Percentiles rank a stretch among this genome's conserved stretches.
Evolutionary conservation across 352 stramenopile genomes (phyloP).

Genomic region (Saprolegnia diclina): DNA sequence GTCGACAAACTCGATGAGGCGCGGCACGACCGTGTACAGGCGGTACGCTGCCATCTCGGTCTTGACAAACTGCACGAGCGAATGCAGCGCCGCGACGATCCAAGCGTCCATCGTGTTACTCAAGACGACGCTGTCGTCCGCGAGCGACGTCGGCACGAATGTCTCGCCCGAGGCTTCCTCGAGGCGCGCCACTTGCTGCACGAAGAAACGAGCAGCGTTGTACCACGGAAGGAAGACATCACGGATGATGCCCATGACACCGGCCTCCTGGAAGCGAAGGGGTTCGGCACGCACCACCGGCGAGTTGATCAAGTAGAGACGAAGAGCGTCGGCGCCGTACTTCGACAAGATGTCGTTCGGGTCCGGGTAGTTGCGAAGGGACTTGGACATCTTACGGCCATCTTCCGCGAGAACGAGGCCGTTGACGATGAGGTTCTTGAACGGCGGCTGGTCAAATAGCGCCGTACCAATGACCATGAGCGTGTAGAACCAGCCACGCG

Average conservation of each 20-base stretch:
- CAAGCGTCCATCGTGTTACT: constrained; percentile 98
- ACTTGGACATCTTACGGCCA: constrained; percentile 99
- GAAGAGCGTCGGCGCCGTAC: constrained; percentile 97
- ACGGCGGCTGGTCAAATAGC: constrained; percentile 98
- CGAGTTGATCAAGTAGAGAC: constrained; percentile 99
- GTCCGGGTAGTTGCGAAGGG: constrained; percentile 98
- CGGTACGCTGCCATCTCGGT: constrained; percentile 98
- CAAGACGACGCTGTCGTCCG: constrained; percentile 39
- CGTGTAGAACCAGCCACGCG: constrained; percentile 99
- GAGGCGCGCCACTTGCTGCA: constrained; percentile 93
- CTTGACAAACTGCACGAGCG: constrained; percentile 97
- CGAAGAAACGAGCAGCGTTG: constrained; percentile 99
- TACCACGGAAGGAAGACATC: constrained; percentile 99
- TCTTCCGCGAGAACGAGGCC: constrained; percentile 98
- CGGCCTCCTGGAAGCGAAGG: constrained; percentile 94
- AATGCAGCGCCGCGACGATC: constrained; percentile 97
- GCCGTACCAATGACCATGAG: constrained; percentile 99
- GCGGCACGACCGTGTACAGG: constrained; percentile 98
- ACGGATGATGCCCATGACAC: constrained; percentile 96
- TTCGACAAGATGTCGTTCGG: constrained; percentile 91
- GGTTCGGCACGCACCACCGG: constrained; percentile 98
- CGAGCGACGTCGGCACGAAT: constrained; percentile 90
- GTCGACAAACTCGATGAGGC: constrained; percentile 96
- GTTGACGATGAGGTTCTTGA: constrained; percentile 99
- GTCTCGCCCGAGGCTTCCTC: constrained; percentile 73